Evolutionary conservation across 148 eudicot genomes (phyloP), one percentile per base, ranked within the genome.

Genomic region (Arctostaphylos glauca): DNA sequence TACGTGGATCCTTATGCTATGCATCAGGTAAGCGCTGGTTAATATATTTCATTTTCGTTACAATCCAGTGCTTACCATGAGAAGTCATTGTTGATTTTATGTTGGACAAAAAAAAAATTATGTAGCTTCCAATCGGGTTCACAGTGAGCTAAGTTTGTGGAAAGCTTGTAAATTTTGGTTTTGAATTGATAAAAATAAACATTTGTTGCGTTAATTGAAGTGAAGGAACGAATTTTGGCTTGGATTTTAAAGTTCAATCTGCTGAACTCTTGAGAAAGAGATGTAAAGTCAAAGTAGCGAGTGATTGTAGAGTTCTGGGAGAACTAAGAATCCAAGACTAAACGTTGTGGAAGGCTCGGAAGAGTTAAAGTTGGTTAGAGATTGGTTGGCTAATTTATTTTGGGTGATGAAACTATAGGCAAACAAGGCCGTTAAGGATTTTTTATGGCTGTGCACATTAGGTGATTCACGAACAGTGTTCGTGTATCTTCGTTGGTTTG

Each of bases 11-110:
- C 84, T 23, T 88, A 88, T 79, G 83, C 88, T 2, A 78, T 87
- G 89, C 91, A 90, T 84, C 93, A 89, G 93, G 98, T 94, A 82
- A 49, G 74, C 74, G 75, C n/a, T 56, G 53, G 62, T 31, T 49
- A 15, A 46, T 25, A 5, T 62, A 75, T 44, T 38, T 31, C 19
- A 12, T 31, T 76, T 14, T 52, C 16, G 16, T 53, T 52, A 76
- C 47, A 54, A 76, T 56, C 48, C 25, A 4, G 71, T 48, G 54
- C 71, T 81, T 9, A 12, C 55, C 54, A 25, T 46, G 18, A 44
- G 48, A 38, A 74, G 41, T 81, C 41, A 15, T 4, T 43, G 31
- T 54, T 73, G 50, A n/a, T 31, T 12, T 18, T 2, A 41, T 50
- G 43, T 55, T 10, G 18, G 52, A 74, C 7, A n/a, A 16, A 18